A percentile compares a stretch with the other conserved stretches of the same genome.
Conservation (phyloP, 176 grass and related monocot species). For the Areca catechu region DNA sequence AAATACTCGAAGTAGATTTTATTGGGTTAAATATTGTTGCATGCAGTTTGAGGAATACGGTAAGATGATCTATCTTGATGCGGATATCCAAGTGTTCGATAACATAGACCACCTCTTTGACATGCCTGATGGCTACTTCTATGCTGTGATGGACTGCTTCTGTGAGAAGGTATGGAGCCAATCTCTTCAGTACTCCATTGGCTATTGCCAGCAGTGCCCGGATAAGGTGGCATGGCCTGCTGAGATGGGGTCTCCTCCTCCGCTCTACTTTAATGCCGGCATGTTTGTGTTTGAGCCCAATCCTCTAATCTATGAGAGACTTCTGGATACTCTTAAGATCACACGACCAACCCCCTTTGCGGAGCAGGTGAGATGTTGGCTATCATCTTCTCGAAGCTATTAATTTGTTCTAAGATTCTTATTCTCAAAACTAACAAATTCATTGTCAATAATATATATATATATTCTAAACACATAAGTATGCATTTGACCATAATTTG, state of each 20-base stretch:
- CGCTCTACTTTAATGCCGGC: constrained; percentile 13
- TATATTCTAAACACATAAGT: too few relatives aligned
- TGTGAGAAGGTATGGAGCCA: constrained; percentile 19
- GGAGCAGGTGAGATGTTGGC: neutral
- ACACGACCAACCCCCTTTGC: constrained; percentile 14
- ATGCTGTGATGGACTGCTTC: constrained; percentile 19
- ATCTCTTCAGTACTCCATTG: constrained; percentile 17
- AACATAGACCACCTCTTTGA: constrained; percentile 25
- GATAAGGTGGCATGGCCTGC: constrained; percentile 9
- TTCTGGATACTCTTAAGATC: constrained; percentile 12
- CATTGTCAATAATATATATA: too few relatives aligned
- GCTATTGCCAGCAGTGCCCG: constrained; percentile 21
- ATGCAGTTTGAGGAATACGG: constrained; percentile 20
- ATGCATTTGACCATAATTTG: too few relatives aligned
- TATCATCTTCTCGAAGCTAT: too few relatives aligned
- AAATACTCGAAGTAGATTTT: too few relatives aligned
- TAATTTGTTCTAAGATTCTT: too few relatives aligned
- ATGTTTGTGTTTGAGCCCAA: constrained; percentile 14
- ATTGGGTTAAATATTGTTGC: neutral
- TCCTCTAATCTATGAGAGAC: neutral
- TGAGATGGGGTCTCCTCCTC: constrained; percentile 13
- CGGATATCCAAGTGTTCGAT: constrained; percentile 18
- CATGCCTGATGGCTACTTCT: constrained; percentile 12
- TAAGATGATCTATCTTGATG: constrained; percentile 19
- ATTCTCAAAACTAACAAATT: too few relatives aligned